Conservation (phyloP, 129 eudicot species). For the Tagetes patula region DNA sequence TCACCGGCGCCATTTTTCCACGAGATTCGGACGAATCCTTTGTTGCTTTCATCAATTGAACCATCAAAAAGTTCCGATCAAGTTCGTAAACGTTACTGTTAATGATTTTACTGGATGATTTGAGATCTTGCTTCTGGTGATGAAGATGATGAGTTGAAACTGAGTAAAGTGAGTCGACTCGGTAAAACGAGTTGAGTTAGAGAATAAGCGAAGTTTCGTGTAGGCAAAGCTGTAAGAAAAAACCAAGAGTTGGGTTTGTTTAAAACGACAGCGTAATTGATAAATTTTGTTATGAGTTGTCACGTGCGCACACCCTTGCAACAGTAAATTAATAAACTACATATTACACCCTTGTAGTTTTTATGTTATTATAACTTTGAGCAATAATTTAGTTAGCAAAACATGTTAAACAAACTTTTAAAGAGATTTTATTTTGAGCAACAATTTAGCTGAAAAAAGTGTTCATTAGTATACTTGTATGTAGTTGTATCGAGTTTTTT, state of each 20-base stretch:
- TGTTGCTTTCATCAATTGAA: slow-evolving; percentile 57
- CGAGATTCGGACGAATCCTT: slow-evolving; percentile 36
- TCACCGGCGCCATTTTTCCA: slow-evolving; percentile 51
- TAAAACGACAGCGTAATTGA: slow-evolving; percentile 32
- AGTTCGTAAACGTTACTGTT: not conserved
- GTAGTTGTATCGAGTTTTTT: no score
- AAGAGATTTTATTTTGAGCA: no score
- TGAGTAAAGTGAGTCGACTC: slow-evolving; percentile 36
- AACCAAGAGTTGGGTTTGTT: slow-evolving; percentile 28
- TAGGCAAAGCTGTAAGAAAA: slow-evolving; percentile 29
- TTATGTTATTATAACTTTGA: not conserved
- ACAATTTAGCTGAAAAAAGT: no score
- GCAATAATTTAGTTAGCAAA: not conserved
- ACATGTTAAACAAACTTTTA: no score
- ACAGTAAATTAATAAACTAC: slow-evolving; percentile 1
- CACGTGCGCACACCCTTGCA: slow-evolving; percentile 40
- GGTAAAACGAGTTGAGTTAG: slow-evolving; percentile 7
- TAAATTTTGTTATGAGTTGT: not conserved
- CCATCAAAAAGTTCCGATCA: slow-evolving; percentile 38
- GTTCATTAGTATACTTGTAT: no score
- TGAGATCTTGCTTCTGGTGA: slow-evolving; percentile 6
- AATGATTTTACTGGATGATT: not conserved
- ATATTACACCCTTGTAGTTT: not conserved
- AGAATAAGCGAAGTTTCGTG: slow-evolving; percentile 18
- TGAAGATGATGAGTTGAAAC: slow-evolving; percentile 6